Base-by-base conservation (phyloP, 176 grass and related monocot species). In the Avena eriantha region DNA sequence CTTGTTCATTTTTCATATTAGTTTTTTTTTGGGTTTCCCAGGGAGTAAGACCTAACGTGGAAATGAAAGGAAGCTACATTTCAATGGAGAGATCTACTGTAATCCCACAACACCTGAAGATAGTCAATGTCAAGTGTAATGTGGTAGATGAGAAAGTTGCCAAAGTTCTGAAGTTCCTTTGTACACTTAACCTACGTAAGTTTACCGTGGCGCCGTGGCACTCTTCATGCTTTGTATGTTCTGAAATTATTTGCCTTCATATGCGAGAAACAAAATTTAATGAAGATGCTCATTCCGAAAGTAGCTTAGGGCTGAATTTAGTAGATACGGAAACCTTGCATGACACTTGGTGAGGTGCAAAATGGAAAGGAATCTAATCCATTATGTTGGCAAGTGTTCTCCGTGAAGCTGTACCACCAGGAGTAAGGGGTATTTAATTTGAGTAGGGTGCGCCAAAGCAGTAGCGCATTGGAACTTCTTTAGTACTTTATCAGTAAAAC, bases 111-210 rank as follows among this genome's bases (percentile, higher is more conserved):
- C 34, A 41, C 67, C 67, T 69, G 18, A 21, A 41, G 67, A 39
- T 41, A 69, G 34, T 69, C 67, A 2, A 19, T 69, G 67, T 69
- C 67, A 69, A 69, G 34, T 69, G 67, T 11, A 1, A 19, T 69
- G 33, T 41, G 17, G 67, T 69, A 11, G 67, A 69, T 11, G 67
- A 69, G 67, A 69, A 69, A 41, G 67, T 35, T 53, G 35, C 22
- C 26, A 34, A 55, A 77, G 49, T 77, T 77, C 51, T 77, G 49
- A 77, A 77, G 26, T 77, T 77, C 49, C 49, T 77, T 10, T 77
- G 49, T 35, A 77, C 49, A 77, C 51, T 77, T 77, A 55, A 53
- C 29, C 50, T 77, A 19, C 26, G 49, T 55, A 77, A 77, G 74
- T 69, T 41, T 36, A 41, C 8, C 35, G 8, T 21, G 9, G 34